These are phyloP conservation scores for Aspergillus alliaceus DNA, from an alignment of 2,329 filamentous ascomycete genomes.

Conservation along the genomic window DNA sequence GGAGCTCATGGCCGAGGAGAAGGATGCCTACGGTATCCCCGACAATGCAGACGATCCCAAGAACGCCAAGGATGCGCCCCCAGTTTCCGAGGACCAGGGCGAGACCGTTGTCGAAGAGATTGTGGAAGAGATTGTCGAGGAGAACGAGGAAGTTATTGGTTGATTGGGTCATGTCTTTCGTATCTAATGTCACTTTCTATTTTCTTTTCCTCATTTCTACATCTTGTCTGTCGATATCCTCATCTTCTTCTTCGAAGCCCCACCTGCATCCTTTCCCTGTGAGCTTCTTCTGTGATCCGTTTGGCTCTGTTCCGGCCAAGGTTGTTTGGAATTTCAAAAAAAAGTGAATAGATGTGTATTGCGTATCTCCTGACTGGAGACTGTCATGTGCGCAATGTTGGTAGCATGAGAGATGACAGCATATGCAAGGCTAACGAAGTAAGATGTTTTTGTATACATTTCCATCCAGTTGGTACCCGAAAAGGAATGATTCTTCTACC, in stretches of 20 bases:
- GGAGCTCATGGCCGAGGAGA: conserved; percentile 71
- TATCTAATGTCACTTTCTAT: conserved; percentile 33
- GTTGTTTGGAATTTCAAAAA: conserved; percentile 19
- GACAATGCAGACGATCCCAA: conserved; percentile 63
- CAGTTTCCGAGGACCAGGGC: conserved; percentile 64
- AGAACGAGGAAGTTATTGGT: conserved; percentile 76
- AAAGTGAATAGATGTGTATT: conserved; percentile 30
- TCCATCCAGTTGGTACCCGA: not conserved
- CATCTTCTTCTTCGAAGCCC: conserved; percentile 21
- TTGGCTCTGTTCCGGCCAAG: conserved; percentile 20
- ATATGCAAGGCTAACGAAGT: not conserved
- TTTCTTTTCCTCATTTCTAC: conserved; percentile 22
- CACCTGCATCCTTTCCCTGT: conserved; percentile 14
- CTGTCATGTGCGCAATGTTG: conserved; percentile 22
- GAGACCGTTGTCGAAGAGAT: conserved; percentile 83
- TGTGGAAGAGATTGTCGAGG: conserved; percentile 76
- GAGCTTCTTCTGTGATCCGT: conserved; percentile 17
- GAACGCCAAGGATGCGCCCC: conserved; percentile 50
- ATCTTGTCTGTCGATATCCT: conserved; percentile 29
- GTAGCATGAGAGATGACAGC: conserved; percentile 30
- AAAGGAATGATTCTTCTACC: not conserved
- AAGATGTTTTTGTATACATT: not conserved
- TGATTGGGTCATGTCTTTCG: conserved; percentile 31
- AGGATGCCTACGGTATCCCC: conserved; percentile 65
- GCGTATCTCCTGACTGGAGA: conserved; percentile 19